Conservation (phyloP, 129 eudicot genomes). For the Chrysanthemum lavandulifolium region DNA sequence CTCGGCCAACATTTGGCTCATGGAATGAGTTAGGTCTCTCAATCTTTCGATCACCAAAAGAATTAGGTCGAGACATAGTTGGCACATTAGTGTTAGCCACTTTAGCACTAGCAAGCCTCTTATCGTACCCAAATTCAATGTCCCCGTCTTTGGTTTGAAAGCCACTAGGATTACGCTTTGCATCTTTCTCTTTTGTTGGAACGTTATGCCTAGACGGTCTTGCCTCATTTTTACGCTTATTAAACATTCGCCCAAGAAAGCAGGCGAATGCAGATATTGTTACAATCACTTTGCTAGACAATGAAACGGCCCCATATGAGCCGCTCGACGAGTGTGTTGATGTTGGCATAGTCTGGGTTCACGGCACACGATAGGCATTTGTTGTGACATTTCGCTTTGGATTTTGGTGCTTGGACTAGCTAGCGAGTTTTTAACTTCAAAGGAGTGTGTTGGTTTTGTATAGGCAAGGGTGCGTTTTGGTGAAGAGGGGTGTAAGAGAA, state of each 20-base stretch:
- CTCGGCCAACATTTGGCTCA: slow-evolving; percentile 19
- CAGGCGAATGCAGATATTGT: slow-evolving; percentile 34
- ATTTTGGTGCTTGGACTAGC: neutral
- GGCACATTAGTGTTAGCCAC: slow-evolving; percentile 26
- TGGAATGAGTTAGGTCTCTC: slow-evolving; percentile 19
- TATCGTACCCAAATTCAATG: slow-evolving; percentile 40
- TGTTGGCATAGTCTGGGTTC: slow-evolving; percentile 21
- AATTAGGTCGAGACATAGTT: slow-evolving; percentile 17
- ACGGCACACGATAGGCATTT: slow-evolving; percentile 38
- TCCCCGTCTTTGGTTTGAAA: slow-evolving; percentile 32
- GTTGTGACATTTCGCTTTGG: slow-evolving; percentile 33
- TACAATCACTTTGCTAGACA: slow-evolving; percentile 36
- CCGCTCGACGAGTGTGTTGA: slow-evolving; percentile 32
- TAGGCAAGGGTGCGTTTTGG: slow-evolving; percentile 25
- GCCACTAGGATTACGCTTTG: slow-evolving; percentile 9
- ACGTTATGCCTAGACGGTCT: slow-evolving; percentile 24
- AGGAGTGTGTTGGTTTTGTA: slow-evolving; percentile 19
- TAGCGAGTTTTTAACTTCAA: slow-evolving; percentile 13
- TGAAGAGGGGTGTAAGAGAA: slow-evolving; percentile 35
- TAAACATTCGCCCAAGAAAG: slow-evolving; percentile 38
- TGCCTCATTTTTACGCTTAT: slow-evolving; percentile 17
- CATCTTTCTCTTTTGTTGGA: slow-evolving; percentile 25
- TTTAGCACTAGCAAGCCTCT: slow-evolving; percentile 37
- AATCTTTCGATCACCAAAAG: slow-evolving; percentile 23
- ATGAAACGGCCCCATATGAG: slow-evolving; percentile 40